Conservation (phyloP, 345 rosid species). For the Passiflora organensis region DNA sequence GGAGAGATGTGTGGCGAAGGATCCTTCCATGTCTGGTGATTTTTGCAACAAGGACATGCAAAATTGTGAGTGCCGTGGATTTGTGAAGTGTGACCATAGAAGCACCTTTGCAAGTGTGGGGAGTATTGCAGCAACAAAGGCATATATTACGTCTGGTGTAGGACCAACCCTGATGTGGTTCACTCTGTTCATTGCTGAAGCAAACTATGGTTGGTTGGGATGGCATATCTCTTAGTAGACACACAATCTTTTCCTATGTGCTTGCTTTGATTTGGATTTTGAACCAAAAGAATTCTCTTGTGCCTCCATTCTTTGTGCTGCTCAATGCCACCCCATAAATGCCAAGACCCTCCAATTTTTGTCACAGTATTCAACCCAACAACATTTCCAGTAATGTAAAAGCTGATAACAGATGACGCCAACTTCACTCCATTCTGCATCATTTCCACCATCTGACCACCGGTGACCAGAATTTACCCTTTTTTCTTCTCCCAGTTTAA, state of each 20-base stretch:
- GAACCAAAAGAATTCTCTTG: neutral
- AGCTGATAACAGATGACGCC: constrained; percentile 11
- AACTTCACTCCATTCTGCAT: constrained; percentile 6
- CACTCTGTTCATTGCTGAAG: neutral
- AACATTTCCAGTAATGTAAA: constrained; percentile 9
- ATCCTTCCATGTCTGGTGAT: neutral
- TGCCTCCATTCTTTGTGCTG: constrained; percentile 2
- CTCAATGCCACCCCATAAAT: neutral
- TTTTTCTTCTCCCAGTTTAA: no score
- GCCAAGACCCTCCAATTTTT: constrained; percentile 1
- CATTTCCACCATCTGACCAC: neutral
- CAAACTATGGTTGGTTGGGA: neutral
- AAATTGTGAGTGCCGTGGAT: no score
- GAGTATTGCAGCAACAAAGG: no score
- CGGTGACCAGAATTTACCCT: no score
- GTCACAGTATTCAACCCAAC: constrained; percentile 8
- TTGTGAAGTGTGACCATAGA: no score
- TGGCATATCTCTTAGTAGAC: neutral
- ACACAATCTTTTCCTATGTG: neutral
- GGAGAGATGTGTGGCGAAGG: neutral
- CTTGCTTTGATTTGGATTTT: neutral
- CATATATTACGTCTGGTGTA: no score
- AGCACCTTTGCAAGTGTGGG: no score
- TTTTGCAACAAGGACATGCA: no score
- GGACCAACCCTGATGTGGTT: neutral